phyloP scores from a whole-genome alignment of 768 basidiomycete species.

The Russula brevipes region DNA sequence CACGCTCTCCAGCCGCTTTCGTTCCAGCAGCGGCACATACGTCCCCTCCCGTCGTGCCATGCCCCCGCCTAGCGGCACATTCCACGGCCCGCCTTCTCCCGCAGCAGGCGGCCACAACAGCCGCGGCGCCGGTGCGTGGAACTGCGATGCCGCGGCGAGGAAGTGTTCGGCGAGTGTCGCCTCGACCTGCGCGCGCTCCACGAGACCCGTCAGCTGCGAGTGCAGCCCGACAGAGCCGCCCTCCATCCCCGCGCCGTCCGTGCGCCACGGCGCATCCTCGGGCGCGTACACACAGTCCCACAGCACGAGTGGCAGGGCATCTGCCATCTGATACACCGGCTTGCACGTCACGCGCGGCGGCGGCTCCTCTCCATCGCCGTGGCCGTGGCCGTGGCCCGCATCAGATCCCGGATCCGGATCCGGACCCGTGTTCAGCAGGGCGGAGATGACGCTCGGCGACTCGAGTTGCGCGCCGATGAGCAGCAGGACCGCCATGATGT shows the following conservation, averaged over 20 bases:
- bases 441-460: constrained; percentile 57
- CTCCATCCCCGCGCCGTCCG: constrained; percentile 40
- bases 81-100: constrained; percentile 32
- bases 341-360: constrained; percentile 59
- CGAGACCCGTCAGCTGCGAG: constrained; percentile 21
- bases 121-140: constrained; percentile 43
- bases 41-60: constrained; percentile 52
- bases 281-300: constrained; percentile 82
- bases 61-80: constrained; percentile 70
- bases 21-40: constrained; percentile 61
- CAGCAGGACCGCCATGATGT: constrained; percentile 89
- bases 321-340: constrained; percentile 92
- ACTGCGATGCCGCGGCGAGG: constrained; percentile 46
- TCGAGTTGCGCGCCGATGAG: constrained; percentile 83
- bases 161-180: constrained; percentile 63
- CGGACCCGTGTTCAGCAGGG: constrained; percentile 65
- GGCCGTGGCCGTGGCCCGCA: constrained; percentile 22
- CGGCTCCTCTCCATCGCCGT: constrained; percentile 29
- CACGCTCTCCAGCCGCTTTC: constrained; percentile 64
- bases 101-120: constrained; percentile 36
- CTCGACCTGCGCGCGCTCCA: constrained; percentile 59
- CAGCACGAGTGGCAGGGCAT: constrained; percentile 83
- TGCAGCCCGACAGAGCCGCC: constrained; percentile 26
- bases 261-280: constrained; percentile 68
- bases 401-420: constrained; percentile 34